Evolutionary conservation across 2,329 filamentous ascomycete species (phyloP), one percentile per base, ranked within the genome.

Genomic region (Mycosphaerella arachidis): DNA sequence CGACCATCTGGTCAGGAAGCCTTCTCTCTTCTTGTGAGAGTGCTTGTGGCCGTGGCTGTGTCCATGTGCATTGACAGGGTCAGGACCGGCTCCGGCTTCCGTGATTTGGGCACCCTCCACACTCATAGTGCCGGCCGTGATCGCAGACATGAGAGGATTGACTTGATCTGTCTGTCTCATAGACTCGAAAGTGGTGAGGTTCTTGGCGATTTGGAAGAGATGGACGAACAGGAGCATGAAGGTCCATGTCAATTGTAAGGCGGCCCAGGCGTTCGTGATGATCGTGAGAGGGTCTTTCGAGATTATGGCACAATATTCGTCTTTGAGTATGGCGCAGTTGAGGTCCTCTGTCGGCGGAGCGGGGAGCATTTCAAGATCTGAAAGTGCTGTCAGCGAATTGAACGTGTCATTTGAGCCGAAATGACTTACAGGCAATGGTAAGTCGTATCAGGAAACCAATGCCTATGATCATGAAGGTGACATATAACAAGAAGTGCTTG

Each of bases 141-240:
- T 86, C 56, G 90, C 89, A 0, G 87, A 86, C 6, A 86, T 86
- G 33, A 92, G 78, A 0, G 86, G 85, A 62, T 84, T 82, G 63
- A 80, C 77, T 55, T 70, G 68, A 43, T 79, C 81, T 57, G 80
- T 81, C 54, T 91, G 89, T 64, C 88, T 87, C 92, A 99, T 97
- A 74, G 92, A 96, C 76, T 99, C 94, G 76, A 90, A 97, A 0
- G 94, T 99, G 1, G 94, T 99, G 80, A 96, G 88, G 59, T 92
- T 95, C 62, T 92, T 87, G 0, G 92, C 89, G 55, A 99, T 88
- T 73, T 99, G 94, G 54, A 97, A 82, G 55, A 97, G 86, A 73
- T 99, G 95, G 5, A 97, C 95, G 65, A 92, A 89, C 61, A 97
- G 82, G 35, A 99, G 86, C 92, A 99, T 97, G n/a, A 89, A 87